Evolutionary conservation across 1,139 yeast species (phyloP).

Genomic region (Petasospora fabianii): DNA sequence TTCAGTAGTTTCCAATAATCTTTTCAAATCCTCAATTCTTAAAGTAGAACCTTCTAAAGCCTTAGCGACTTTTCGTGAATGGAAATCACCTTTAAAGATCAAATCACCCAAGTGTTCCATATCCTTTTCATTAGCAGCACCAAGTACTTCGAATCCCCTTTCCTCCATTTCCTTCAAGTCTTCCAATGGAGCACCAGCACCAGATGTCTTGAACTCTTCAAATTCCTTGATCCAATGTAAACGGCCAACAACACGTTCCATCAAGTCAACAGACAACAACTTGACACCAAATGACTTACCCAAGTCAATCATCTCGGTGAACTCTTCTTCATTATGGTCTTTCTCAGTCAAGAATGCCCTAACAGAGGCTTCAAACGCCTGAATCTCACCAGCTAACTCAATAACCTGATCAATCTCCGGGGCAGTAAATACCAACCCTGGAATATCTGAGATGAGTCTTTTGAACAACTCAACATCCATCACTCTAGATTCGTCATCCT

Average conservation of each 20-base stretch:
- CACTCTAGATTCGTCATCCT: slow-evolving; percentile 18
- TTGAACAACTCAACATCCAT: slow-evolving; percentile 30
- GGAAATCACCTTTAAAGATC: slow-evolving; percentile 20
- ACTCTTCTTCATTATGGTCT: slow-evolving; percentile 26
- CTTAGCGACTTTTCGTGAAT: slow-evolving; percentile 21
- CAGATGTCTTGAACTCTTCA: slow-evolving; percentile 38
- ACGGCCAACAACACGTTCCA: slow-evolving; percentile 47
- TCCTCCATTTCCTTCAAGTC: neutral
- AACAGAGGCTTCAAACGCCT: slow-evolving; percentile 50
- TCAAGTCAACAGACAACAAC: slow-evolving; percentile 46
- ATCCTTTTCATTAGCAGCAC: slow-evolving; percentile 4
- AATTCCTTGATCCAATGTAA: slow-evolving; percentile 47
- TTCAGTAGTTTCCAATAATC: slow-evolving; percentile 21
- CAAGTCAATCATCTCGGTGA: slow-evolving; percentile 33
- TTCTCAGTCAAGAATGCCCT: slow-evolving; percentile 31
- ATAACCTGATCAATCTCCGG: slow-evolving; percentile 59
- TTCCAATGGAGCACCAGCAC: slow-evolving; percentile 22
- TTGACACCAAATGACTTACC: slow-evolving; percentile 61
- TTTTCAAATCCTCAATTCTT: slow-evolving; percentile 22
- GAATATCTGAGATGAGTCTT: slow-evolving; percentile 43
- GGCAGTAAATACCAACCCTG: slow-evolving; percentile 46
- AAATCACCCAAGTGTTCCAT: slow-evolving; percentile 19
- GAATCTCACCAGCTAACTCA: slow-evolving; percentile 52
- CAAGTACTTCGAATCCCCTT: neutral
- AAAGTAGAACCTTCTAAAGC: slow-evolving; percentile 30